Base-by-base conservation (phyloP, 257 asterid genomes). In the Solanum rostratum region DNA sequence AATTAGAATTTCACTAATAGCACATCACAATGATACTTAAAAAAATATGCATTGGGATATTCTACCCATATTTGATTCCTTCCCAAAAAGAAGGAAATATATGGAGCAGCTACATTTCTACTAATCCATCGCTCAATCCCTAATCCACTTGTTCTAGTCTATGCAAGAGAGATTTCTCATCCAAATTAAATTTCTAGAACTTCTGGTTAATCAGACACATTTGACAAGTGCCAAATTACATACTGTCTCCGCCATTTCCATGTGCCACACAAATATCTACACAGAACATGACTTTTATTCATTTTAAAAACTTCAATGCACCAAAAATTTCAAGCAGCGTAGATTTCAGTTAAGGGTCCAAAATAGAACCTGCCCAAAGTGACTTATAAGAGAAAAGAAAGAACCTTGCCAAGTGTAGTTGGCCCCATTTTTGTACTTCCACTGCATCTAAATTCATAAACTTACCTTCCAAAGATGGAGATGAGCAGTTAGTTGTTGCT, bases 381-480 rank as follows among this genome's bases (percentile, higher is more conserved):
- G 80, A 73, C 52, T 43, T 12, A 43, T 1, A 30, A 73, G 57
- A 46, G 53, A 45, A 71, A 86, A 57, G 60, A 39, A n/a, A 30
- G 45, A 62, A 55, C 68, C 7, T 29, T 13, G 5, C 14, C 15
- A 6, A 71, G 70, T n/a, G 59, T n/a, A 20, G 2, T 49, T 69
- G 18, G 7, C 45, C 54, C 55, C 80, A n/a, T 46, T 43, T 43
- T 73, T 73, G 80, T 43, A 45, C 57, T 43, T 22, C 1, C 3
- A 45, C 59, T 14, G 11, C 15, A 46, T 46, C 81, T 3, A 76
- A 24, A 76, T 55, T 74, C 33, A 81, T 55, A 83, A 85, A 88
- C n/a, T 37, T 86, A 95, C 98, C 97, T 87, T 88, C 93, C 12
- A 91, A 91, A 88, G 89, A 84, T 83, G 98, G 90, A 84, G 96